Evolutionary conservation across 768 basidiomycete genomes (phyloP).

Genomic region (Lactarius psammicola): DNA sequence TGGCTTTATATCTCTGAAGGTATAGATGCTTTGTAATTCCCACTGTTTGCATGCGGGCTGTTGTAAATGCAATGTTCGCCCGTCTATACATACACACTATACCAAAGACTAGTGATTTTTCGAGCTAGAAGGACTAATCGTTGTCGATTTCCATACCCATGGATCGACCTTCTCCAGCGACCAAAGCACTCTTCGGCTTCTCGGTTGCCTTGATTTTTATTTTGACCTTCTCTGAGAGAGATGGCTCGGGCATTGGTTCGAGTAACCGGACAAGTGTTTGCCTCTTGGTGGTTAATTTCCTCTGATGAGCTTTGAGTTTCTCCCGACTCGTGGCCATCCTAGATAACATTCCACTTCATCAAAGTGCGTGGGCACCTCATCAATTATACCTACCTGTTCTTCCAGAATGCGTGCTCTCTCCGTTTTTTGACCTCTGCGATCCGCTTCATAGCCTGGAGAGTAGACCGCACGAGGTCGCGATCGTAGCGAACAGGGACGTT

Average conservation of each 20-base stretch:
- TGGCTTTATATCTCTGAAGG: not conserved
- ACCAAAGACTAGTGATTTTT: not conserved
- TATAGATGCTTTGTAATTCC: slow-evolving; percentile 12
- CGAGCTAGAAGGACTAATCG: slow-evolving; percentile 45
- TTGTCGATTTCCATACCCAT: slow-evolving; percentile 92
- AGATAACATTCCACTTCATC: slow-evolving; percentile 13
- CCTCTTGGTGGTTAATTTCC: slow-evolving; percentile 57
- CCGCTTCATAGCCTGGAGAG: slow-evolving; percentile 95
- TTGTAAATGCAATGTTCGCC: slow-evolving; percentile 3
- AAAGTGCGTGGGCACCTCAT: not conserved
- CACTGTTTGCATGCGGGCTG: not conserved
- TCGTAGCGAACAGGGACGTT: slow-evolving; percentile 97
- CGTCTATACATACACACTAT: not conserved
- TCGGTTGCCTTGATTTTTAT: slow-evolving; percentile 77
- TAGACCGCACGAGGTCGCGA: slow-evolving; percentile 88
- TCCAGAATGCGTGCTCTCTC: slow-evolving; percentile 95
- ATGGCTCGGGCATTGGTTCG: slow-evolving; percentile 53
- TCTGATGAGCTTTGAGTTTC: slow-evolving; percentile 72
- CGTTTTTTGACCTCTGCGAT: slow-evolving; percentile 87
- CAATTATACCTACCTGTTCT: slow-evolving; percentile 58
- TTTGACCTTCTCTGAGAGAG: slow-evolving; percentile 48
- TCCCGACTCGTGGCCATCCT: slow-evolving; percentile 86
- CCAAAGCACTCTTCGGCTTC: slow-evolving; percentile 67
- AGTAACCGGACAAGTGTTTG: slow-evolving; percentile 59
- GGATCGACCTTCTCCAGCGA: slow-evolving; percentile 78